Evolutionary conservation across 2,329 filamentous ascomycete genomes (phyloP), one percentile per base, ranked within the genome.

Genomic region (Microcyclospora pomicola): DNA sequence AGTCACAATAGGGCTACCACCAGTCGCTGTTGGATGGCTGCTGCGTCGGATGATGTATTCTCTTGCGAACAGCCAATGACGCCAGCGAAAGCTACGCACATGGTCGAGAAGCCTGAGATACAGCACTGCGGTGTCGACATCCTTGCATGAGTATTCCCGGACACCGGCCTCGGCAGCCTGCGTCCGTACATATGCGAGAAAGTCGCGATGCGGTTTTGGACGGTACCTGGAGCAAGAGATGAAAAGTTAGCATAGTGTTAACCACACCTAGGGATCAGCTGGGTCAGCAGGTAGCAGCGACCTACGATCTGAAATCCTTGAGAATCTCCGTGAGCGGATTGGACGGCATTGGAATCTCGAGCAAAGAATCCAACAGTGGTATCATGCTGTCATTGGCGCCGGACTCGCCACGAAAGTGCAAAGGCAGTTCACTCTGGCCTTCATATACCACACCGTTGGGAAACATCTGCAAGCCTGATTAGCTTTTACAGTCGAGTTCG

Each of bases 301-400:
- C 19, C 19, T 24, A 24, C 19, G 19, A 24, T 24, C 87, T 75
- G 68, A 96, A 96, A 59, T 95, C 88, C 46, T 76, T 68, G 14
- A 95, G 71, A 56, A 94, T 94, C 39, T 80, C 76, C 0, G 87
- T 95, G 33, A 95, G 74, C 0, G 88, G 88, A 4, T 86, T 95
- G 38, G 77, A 66, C 1, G 88, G 88, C 85, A 95, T 93, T 45
- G 76, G 70, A 33, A 95, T 78, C 57, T 91, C 74, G 40, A 91
- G 72, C 36, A 95, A 71, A 58, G 88, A 87, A 60, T 95, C 88
- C 53, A 88, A 77, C 3, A 95, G 73, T 2, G 88, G 87, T 38
- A 75, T 73, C 70, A 96, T 95, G 64, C 79, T 82, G 65, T 96
- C 88, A 57, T 95, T 95, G 48, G 88, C 88, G 32, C 88, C 88